Conservation (phyloP, 306 rosid species). For the Castanea sativa region DNA sequence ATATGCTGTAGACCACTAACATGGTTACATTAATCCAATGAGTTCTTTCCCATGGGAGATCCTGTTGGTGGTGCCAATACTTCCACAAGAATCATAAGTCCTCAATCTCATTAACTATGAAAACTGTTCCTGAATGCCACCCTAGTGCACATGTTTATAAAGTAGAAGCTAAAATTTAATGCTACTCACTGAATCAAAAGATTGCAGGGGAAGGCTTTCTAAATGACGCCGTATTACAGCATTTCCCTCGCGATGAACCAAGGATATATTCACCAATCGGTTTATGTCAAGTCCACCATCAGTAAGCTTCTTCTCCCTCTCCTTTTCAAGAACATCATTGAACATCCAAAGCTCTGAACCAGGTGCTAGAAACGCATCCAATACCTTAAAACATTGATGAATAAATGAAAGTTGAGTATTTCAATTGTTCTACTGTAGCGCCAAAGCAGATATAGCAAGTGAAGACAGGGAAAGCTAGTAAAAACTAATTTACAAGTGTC, state of each 20-base stretch:
- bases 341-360: slow-evolving; percentile 97
- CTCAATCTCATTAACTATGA: background rate
- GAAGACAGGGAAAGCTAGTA: background rate
- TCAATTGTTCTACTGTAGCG: background rate
- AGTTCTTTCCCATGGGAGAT: slow-evolving; percentile 2
- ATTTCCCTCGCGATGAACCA: slow-evolving; percentile 89
- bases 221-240: slow-evolving; percentile 90
- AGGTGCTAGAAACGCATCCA: slow-evolving; percentile 84
- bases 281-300: slow-evolving; percentile 83
- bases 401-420: background rate
- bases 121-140: background rate
- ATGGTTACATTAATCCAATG: background rate
- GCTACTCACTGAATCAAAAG: slow-evolving; percentile 81
- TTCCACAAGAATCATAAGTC: background rate
- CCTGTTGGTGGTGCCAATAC: background rate
- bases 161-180: slow-evolving; percentile 18
- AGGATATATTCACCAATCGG: slow-evolving; percentile 67
- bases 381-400: slow-evolving; percentile 39
- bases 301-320: slow-evolving; percentile 76
- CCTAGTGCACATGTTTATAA: background rate
- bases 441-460: background rate
- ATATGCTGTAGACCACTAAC: slow-evolving; percentile 5
- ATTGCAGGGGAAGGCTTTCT: slow-evolving; percentile 89
- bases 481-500: slow-evolving; percentile 9
- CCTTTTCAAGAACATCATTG: slow-evolving; percentile 84